Conservation (phyloP, 2,329 filamentous ascomycete genomes). For the Colletotrichum coccodes region DNA sequence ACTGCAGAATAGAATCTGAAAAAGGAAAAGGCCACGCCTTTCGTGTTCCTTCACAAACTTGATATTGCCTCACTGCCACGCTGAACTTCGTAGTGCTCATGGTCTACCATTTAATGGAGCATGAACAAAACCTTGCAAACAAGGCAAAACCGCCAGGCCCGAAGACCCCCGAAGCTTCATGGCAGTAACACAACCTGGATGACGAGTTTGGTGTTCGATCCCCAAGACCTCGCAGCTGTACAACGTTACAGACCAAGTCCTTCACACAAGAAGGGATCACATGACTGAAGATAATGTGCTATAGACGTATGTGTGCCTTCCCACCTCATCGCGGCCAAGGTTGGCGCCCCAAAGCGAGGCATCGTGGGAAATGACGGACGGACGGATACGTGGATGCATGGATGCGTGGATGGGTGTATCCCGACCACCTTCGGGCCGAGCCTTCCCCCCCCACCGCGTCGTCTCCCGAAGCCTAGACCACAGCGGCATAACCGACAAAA, state of each 20-base stretch:
- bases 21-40: background rate
- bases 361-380: background rate
- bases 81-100: too few relatives aligned
- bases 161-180: background rate
- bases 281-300: background rate
- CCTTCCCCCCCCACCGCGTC: background rate
- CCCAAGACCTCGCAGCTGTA: background rate
- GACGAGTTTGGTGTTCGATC: background rate
- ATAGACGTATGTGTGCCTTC: too few relatives aligned
- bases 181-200: background rate
- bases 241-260: background rate
- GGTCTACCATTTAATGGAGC: too few relatives aligned
- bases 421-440: background rate
- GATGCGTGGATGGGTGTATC: background rate
- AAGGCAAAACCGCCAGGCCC: too few relatives aligned
- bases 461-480: background rate
- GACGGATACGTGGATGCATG: background rate
- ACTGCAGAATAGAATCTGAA: slow-evolving; percentile 19
- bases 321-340: background rate
- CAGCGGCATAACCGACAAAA: background rate
- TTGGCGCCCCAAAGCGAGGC: background rate
- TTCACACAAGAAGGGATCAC: background rate
- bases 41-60: background rate
- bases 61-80: too few relatives aligned
- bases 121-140: too few relatives aligned